Percentiles rank a stretch among this genome's conserved stretches.
Conservation (phyloP, 2,329 filamentous ascomycete genomes). For the Juglanconis oblonga region DNA sequence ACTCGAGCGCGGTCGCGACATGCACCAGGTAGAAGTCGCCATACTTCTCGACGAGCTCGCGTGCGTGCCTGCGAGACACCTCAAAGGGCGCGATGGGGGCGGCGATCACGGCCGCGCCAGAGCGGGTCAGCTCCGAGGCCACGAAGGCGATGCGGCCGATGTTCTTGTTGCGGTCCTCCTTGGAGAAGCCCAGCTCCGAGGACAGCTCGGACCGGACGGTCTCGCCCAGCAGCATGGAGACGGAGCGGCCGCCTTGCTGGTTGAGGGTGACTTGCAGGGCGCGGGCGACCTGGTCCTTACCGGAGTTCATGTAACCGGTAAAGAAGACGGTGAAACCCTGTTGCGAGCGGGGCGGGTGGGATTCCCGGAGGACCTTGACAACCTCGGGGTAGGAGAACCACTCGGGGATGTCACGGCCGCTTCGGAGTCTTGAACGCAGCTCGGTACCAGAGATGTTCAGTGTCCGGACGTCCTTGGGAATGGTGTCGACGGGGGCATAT, state of each 20-base stretch:
- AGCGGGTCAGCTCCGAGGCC: constrained; percentile 86
- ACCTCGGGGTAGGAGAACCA: constrained; percentile 99
- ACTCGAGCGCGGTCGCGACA: constrained; percentile 87
- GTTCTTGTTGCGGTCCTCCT: constrained; percentile 90
- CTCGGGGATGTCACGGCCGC: constrained; percentile 91
- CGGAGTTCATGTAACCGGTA: constrained; percentile 92
- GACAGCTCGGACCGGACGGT: constrained; percentile 92
- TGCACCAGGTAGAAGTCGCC: constrained; percentile 95
- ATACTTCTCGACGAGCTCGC: constrained; percentile 81
- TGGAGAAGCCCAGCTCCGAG: constrained; percentile 91
- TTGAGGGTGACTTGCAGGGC: constrained; percentile 96
- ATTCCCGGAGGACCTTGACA: constrained; percentile 92
- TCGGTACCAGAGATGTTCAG: constrained; percentile 86
- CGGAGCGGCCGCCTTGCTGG: constrained; percentile 93
- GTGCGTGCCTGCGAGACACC: constrained; percentile 69
- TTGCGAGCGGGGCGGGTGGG: constrained; percentile 83
- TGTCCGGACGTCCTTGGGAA: constrained; percentile 77
- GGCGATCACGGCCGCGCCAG: constrained; percentile 91
- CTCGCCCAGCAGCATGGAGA: constrained; percentile 92
- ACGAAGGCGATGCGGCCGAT: constrained; percentile 96
- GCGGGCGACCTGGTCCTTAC: constrained; percentile 94
- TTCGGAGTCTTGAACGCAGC: constrained; percentile 86
- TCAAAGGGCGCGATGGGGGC: constrained; percentile 95
- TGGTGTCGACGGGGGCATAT: constrained; percentile 91
- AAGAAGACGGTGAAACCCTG: constrained; percentile 99